Base-by-base conservation (phyloP, 768 basidiomycete genomes). In the Leccinum incarnatum region DNA sequence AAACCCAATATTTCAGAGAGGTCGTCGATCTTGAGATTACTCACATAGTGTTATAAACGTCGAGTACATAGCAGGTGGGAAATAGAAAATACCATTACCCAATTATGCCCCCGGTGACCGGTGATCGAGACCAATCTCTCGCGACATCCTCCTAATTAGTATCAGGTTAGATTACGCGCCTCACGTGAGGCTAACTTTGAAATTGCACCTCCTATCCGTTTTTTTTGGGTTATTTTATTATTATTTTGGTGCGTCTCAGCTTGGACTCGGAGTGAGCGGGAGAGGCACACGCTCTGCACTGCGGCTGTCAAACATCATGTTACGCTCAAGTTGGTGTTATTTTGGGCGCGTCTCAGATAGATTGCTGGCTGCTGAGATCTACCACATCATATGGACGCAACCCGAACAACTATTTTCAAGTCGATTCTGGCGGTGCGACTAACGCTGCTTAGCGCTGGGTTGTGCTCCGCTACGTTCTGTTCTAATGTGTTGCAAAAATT, bases 301-400 rank as follows among this genome's bases (percentile, higher is more conserved):
- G 32, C 37, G 37, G 7, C 37, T 40, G 17, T 40, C 37, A 40
- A 40, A 40, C 9, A n/a, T 40, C 9, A n/a, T 40, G 17, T 40
- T 21, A 15, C 23, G 47, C 25, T n/a, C 21, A 21, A 49, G 21
- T 58, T 12, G 15, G 17, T 17, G 37, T 40, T 9, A n/a, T 40
- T 30, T 27, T 32, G 17, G 27, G 17, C 12, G 30, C 21, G 56
- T 58, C 58, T 59, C 58, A 50, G 47, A 59, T 50, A 48, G 10
- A 49, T 46, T 46, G 45, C 17, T 36, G 36, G 14, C 15, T 15
- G 36, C 36, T 36, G 36, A 36, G 6, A 36, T 36, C 36, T 15
- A 36, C 6, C 40, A 1, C 40, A 42, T 42, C 40, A 49, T 27
- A 9, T 49, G 48, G 8, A 49, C 25, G 27, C 32, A 34, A 14